Base-by-base conservation (phyloP, 2,329 filamentous ascomycete genomes). In the Elsinoe ampelina region DNA sequence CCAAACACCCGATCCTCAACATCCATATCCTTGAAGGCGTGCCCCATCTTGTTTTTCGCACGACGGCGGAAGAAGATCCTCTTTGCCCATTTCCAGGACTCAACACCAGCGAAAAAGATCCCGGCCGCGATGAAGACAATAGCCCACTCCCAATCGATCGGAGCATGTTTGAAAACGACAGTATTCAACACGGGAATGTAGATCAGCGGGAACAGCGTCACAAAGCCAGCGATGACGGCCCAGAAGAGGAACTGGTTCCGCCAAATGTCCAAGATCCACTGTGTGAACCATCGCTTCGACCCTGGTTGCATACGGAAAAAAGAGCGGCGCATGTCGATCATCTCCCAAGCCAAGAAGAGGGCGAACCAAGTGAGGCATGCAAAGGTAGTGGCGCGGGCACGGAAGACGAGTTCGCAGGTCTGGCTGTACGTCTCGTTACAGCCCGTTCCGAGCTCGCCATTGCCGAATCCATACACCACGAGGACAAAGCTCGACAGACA, bases 261-360 rank as follows among this genome's bases (percentile, higher is more conserved):
- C 84, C 84, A 87, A 54, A 88, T 75, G 63, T 86, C 83, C 58
- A 76, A 63, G 63, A 82, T 77, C 83, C 84, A 88, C 63, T 86
- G 81, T 0, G 81, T 83, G 57, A 84, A 76, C 66, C 82, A 81
- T 58, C 72, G 73, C 64, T 79, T 81, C 20, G 77, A 80, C n/a
- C 75, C 73, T 0, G 84, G 82, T 64, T 86, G 80, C 81, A 89
- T 86, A 63, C 80, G 77, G 78, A 90, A 89, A 74, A 90, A 87
- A 6, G 80, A 84, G 42, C 84, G 81, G 17, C 86, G 82, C 71
- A 85, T 79, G 64, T 87, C 78, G 59, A 88, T 77, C 79, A 88
- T 85, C 68, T 90, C 85, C 86, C 86, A 90, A 0, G 87, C 86
- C 3, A 88, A 75, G 73, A 89, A 87, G 19, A 89, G 77, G 0